Percentiles rank a stretch among this genome's conserved stretches.
Evolutionary conservation across 257 asterid genomes (phyloP).

Genomic region (Nicotiana benthamiana): DNA sequence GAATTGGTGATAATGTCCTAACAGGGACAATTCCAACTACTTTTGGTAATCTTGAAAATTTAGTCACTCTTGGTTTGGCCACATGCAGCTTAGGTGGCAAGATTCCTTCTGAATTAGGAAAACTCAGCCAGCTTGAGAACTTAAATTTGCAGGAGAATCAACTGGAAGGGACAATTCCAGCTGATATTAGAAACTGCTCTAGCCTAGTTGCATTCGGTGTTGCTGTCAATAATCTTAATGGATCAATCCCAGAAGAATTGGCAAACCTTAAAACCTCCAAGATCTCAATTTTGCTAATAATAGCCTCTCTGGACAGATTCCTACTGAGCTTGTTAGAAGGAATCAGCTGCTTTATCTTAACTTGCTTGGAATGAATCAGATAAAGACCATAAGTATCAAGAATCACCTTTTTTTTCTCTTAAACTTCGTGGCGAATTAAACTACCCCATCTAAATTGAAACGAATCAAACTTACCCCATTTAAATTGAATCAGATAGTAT

Average conservation of each 20-base stretch:
- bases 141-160: constrained; percentile 56
- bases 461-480: too few species aligned
- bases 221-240: constrained; percentile 52
- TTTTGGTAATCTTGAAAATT: constrained; percentile 35
- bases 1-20: constrained; percentile 68
- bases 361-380: too few species aligned
- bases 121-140: constrained; percentile 27
- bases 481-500: too few species aligned
- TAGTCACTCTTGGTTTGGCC: constrained; percentile 57
- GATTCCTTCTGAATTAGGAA: constrained; percentile 60
- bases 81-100: constrained; percentile 55
- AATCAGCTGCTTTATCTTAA: constrained; percentile 43
- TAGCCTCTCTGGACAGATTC: constrained; percentile 59
- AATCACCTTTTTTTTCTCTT: too few species aligned
- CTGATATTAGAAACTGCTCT: constrained; percentile 51
- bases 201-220: constrained; percentile 51
- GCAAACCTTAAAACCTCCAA: constrained; percentile 38
- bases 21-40: constrained; percentile 56
- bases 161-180: constrained; percentile 56
- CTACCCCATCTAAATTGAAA: too few species aligned
- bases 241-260: constrained; percentile 56
- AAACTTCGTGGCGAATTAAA: too few species aligned
- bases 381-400: too few species aligned
- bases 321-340: constrained; percentile 39
- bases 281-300: constrained; percentile 60